These are phyloP conservation scores for Fraxinus floribunda DNA, from an alignment of 305 asterid genomes.

Conservation along the genomic window DNA sequence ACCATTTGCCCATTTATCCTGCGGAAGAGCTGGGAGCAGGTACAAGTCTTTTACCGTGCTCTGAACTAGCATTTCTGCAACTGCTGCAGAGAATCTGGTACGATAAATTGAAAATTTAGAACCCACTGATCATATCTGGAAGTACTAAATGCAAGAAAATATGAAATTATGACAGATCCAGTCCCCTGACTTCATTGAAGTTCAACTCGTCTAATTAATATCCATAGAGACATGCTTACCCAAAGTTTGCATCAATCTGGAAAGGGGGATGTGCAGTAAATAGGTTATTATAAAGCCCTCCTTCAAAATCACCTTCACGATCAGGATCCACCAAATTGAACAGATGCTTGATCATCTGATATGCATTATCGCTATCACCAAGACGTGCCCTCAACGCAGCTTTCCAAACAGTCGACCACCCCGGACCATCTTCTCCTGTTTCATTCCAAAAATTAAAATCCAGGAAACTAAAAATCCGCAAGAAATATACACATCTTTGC, in stretches of 20 bases:
- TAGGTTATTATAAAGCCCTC: constrained; percentile 70
- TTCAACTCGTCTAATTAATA: neutral
- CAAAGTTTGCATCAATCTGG: constrained; percentile 88
- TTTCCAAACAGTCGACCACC: constrained; percentile 87
- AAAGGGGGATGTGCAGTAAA: constrained; percentile 88
- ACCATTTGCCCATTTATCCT: constrained; percentile 64
- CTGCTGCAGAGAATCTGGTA: constrained; percentile 65
- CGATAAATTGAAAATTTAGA: neutral
- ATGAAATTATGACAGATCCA: neutral
- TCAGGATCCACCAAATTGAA: constrained; percentile 65
- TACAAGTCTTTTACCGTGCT: constrained; percentile 61
- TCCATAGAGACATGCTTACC: constrained; percentile 39
- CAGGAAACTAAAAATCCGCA: neutral
- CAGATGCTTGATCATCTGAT: constrained; percentile 66
- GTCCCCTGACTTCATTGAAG: neutral
- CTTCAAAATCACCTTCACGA: constrained; percentile 45
- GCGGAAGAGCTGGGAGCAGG: constrained; percentile 79
- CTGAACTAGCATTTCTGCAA: constrained; percentile 82
- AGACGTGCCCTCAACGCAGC: constrained; percentile 72
- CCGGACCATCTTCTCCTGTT: constrained; percentile 79
- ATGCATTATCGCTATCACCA: constrained; percentile 57
- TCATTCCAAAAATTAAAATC: constrained; percentile 16
- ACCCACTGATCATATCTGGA: neutral
- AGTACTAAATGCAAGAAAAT: neutral
- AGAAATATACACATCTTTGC: neutral